These are phyloP conservation scores for Boletus subluridellus DNA, from an alignment of 1,284 basidiomycete genomes.

Conservation along the genomic window DNA sequence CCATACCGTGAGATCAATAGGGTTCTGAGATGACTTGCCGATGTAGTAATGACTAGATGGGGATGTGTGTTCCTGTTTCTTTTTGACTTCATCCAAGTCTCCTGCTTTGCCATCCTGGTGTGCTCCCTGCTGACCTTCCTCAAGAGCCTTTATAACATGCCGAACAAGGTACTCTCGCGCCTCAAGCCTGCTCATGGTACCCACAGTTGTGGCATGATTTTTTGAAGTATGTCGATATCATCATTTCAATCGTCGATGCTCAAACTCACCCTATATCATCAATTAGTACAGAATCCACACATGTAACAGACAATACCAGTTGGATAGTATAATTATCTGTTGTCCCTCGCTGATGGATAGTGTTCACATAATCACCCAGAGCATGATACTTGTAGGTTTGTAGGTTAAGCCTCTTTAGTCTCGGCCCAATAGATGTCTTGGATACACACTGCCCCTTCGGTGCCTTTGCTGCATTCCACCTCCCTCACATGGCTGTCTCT, in stretches of 20 bases:
- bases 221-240: slow-evolving; percentile 31
- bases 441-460: not conserved
- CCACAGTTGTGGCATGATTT: slow-evolving; percentile 15
- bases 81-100: no score
- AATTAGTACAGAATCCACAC: no score
- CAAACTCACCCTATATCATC: slow-evolving; percentile 9
- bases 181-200: not conserved
- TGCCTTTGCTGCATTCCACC: not conserved
- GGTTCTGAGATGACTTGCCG: not conserved
- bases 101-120: not conserved
- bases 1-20: not conserved
- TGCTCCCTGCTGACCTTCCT: not conserved
- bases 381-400: slow-evolving; percentile 36
- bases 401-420: slow-evolving; percentile 3
- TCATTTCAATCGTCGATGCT: slow-evolving; percentile 25
- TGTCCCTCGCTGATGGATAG: slow-evolving; percentile 32
- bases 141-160: not conserved
- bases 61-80: not conserved
- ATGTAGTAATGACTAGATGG: not conserved
- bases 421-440: not conserved
- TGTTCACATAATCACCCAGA: slow-evolving; percentile 30
- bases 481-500: slow-evolving; percentile 1
- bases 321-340: slow-evolving; percentile 37
- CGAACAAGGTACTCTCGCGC: not conserved
- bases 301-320: slow-evolving; percentile 25